Percentiles rank a stretch among this genome's conserved stretches.
These are phyloP conservation scores for Elsinoe australis DNA, from an alignment of 2,329 filamentous ascomycete genomes.

Conservation along the genomic window DNA sequence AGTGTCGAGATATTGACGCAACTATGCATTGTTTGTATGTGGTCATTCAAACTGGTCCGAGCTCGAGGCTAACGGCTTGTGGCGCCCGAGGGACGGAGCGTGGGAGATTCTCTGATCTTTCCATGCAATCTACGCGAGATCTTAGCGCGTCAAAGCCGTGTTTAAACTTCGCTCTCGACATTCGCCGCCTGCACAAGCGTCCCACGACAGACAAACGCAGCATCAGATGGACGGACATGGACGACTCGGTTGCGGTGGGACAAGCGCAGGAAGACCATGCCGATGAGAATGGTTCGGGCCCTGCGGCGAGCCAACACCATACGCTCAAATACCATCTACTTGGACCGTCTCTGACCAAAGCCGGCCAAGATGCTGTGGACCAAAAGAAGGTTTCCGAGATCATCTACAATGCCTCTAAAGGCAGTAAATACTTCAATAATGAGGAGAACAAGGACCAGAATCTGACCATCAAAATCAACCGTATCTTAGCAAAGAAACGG, in stretches of 20 bases:
- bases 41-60: not conserved
- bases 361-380: constrained; percentile 87
- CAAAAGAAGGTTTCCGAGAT: constrained; percentile 91
- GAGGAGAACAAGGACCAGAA: constrained; percentile 76
- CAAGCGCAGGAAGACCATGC: not conserved
- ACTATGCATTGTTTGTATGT: constrained; percentile 13
- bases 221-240: constrained; percentile 19
- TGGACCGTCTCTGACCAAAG: constrained; percentile 86
- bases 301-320: constrained; percentile 39
- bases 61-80: constrained; percentile 8
- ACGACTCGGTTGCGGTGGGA: constrained; percentile 11
- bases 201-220: not conserved
- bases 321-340: constrained; percentile 85
- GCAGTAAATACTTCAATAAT: constrained; percentile 90
- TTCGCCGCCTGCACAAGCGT: not conserved
- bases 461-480: constrained; percentile 77
- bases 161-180: not conserved
- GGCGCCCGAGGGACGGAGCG: not conserved
- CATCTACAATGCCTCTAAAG: constrained; percentile 94
- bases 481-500: constrained; percentile 66
- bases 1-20: constrained; percentile 13
- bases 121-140: constrained; percentile 1
- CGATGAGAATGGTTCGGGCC: constrained; percentile 4
- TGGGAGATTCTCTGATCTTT: not conserved
- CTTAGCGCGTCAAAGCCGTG: constrained; percentile 6